Evolutionary conservation across 2,329 filamentous ascomycete genomes (phyloP), one percentile per base, ranked within the genome.

Genomic region (Aspergillus cejpii): DNA sequence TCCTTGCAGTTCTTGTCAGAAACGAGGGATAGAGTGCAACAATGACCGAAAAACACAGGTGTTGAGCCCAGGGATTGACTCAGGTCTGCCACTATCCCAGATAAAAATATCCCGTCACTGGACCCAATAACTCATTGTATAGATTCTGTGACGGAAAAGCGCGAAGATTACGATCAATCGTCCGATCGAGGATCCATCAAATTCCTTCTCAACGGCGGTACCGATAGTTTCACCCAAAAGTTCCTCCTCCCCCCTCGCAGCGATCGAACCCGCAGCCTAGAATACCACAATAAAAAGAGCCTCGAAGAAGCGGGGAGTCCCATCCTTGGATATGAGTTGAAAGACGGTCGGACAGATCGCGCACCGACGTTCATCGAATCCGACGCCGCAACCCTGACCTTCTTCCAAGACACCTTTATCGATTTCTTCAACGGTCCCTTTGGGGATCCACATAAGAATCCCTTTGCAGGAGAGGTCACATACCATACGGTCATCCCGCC

Each of bases 151-250:
- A 54, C 55, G 44, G 45, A 43, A 3, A 60, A 57, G 36, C 41
- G 52, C 21, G 59, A 64, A 38, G 57, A 60, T 3, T 61, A 56
- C 20, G 55, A 54, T 14, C 60, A 59, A 38, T 56, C 62, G 10
- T 69, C 63, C 2, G 68, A 73, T 52, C 63, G 69, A 33, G 70
- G 69, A 10, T 73, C 71, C 5, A 73, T 73, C 53, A 67, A 68
- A 43, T 72, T 72, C 24, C 63, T 73, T 6, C 56, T 73, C 5
- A 73, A 73, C 52, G 64, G 62, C 15, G 71, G 71, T 27, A 68
- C 65, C 5, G 69, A 72, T 39, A 71, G 67, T 44, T 73, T 73
- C 45, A 71, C 70, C 1, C 67, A 72, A 46, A 61, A 62, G 12
- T 73, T 71, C 41, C 65, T 62, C 15, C 65, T 73, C 6, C 70